A percentile compares a stretch with the other conserved stretches of the same genome.
phyloP scores from a whole-genome alignment of 805 yeast species.

The Saturnispora silvae region DNA sequence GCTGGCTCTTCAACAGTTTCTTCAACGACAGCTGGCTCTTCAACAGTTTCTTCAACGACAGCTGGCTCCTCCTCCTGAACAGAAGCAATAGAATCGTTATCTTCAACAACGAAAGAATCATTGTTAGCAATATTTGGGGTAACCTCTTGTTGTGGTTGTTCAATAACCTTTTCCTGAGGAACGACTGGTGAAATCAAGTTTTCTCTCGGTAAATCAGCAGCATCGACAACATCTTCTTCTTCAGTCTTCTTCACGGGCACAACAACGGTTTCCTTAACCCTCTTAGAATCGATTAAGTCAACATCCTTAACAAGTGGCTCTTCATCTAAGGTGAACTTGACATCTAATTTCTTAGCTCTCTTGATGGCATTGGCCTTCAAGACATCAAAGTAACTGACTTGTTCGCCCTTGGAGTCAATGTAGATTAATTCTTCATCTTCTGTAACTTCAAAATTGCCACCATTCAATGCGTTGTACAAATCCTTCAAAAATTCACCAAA shows the following conservation, averaged over 20 bases:
- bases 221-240: not conserved
- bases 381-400: constrained; percentile 60
- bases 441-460: constrained; percentile 67
- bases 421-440: constrained; percentile 47
- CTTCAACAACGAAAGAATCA: constrained; percentile 24
- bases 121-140: too few species aligned
- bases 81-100: constrained; percentile 14
- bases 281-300: constrained; percentile 10
- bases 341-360: constrained; percentile 9
- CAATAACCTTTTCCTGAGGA: not conserved
- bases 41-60: not conserved
- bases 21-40: constrained; percentile 6
- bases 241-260: not conserved
- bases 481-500: constrained; percentile 82
- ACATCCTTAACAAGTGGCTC: constrained; percentile 9
- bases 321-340: constrained; percentile 8
- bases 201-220: constrained; percentile 21
- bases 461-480: constrained; percentile 81
- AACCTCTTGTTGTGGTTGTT: too few species aligned
- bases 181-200: constrained; percentile 24
- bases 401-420: constrained; percentile 21
- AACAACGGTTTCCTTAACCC: not conserved
- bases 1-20: constrained; percentile 7
- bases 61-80: constrained; percentile 11
- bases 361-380: constrained; percentile 53